phyloP scores from a whole-genome alignment of 768 basidiomycete genomes.

The Lactarius pseudohatsudake region DNA sequence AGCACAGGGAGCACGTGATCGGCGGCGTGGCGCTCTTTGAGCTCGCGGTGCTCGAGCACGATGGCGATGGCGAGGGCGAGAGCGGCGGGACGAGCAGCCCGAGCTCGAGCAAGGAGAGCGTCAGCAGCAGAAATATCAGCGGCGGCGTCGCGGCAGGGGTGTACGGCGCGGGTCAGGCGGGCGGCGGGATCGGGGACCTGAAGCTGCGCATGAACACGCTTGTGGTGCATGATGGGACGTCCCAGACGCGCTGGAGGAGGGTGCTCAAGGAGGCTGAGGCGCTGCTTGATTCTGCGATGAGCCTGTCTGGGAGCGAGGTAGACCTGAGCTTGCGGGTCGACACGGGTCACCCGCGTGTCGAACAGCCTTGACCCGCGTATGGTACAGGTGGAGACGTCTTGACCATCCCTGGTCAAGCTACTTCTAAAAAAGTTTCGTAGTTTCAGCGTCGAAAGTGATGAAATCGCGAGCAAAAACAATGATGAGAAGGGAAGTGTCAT shows the following conservation, averaged over 20 bases:
- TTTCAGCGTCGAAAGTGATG: no score
- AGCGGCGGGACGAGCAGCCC: background rate
- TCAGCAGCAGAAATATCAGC: no score
- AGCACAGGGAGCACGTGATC: no score
- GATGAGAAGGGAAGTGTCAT: no score
- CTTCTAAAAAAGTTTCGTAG: no score
- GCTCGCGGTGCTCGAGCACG: conserved; percentile 52
- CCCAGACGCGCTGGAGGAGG: conserved; percentile 43
- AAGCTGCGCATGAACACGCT: conserved; percentile 23
- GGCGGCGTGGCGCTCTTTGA: conserved; percentile 41
- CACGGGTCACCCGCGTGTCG: no score
- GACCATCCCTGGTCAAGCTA: no score
- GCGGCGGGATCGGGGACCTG: background rate
- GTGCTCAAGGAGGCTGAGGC: conserved; percentile 49
- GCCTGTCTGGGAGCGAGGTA: conserved; percentile 48
- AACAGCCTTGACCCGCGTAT: no score
- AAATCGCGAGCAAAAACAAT: no score
- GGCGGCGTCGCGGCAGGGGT: background rate
- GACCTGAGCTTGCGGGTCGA: conserved; percentile 57
- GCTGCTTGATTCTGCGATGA: conserved; percentile 53
- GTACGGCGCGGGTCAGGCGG: background rate
- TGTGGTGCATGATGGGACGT: background rate
- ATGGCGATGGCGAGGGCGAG: conserved; percentile 9
- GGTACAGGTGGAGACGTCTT: no score
- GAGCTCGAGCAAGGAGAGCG: conserved; percentile 20